A percentile compares a stretch with the other conserved stretches of the same genome.
phyloP scores from a whole-genome alignment of 805 yeast genomes.

The Kodamaea restingae region DNA sequence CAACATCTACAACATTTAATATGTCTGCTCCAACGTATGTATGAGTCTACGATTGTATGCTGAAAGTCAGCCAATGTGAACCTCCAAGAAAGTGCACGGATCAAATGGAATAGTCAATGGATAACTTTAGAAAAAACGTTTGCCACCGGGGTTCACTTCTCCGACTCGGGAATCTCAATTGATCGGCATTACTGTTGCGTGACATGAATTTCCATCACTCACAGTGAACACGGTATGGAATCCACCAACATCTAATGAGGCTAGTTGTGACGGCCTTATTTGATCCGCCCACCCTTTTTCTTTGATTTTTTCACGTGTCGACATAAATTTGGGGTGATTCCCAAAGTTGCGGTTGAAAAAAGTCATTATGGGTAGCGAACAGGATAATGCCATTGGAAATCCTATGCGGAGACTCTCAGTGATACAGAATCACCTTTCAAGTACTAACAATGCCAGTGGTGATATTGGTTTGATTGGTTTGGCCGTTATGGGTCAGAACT shows the following conservation, averaged over 20 bases:
- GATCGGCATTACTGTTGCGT: too few relatives aligned
- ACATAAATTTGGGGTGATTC: neutral
- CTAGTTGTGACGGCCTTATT: neutral
- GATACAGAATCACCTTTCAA: conserved; percentile 13
- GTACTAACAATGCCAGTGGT: conserved; percentile 51
- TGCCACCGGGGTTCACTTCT: conserved; percentile 1
- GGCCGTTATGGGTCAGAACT: conserved; percentile 99
- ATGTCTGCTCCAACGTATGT: conserved; percentile 46
- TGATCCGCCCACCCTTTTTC: conserved; percentile 1
- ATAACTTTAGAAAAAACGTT: neutral
- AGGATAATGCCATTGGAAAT: too few relatives aligned
- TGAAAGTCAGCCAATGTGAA: too few relatives aligned
- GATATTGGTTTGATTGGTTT: conserved; percentile 98
- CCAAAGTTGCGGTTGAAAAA: too few relatives aligned
- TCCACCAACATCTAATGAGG: too few relatives aligned
- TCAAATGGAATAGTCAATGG: neutral
- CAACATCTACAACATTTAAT: conserved; percentile 8
- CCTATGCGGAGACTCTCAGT: conserved; percentile 10
- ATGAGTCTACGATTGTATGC: conserved; percentile 7
- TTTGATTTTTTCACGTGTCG: conserved; percentile 1
- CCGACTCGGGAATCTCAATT: conserved; percentile 4
- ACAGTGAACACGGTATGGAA: too few relatives aligned
- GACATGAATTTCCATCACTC: too few relatives aligned
- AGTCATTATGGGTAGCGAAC: too few relatives aligned
- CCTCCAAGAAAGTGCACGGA: too few relatives aligned